Evolutionary conservation across 768 basidiomycete species (phyloP).

Genomic region (Suillus subaureus): DNA sequence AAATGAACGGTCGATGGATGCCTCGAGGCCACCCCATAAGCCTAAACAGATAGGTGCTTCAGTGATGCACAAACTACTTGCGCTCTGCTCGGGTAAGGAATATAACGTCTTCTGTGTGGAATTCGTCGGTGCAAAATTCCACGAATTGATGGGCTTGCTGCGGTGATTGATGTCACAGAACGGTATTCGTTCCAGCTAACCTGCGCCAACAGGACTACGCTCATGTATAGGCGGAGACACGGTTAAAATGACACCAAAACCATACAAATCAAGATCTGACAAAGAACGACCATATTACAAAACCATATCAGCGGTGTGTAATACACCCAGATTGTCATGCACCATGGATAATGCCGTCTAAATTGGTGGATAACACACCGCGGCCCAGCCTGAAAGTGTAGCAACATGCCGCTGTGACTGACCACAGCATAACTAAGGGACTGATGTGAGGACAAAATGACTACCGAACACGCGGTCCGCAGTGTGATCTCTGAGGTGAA

Average conservation of each 20-base stretch:
- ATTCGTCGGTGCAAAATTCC: not conserved
- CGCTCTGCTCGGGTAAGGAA: not conserved
- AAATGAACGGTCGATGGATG: not conserved
- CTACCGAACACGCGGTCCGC: no score
- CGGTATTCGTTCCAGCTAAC: not conserved
- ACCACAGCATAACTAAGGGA: no score
- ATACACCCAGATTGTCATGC: not conserved
- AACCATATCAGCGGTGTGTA: slow-evolving; percentile 1
- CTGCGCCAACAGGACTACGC: no score
- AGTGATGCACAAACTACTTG: not conserved
- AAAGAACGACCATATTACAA: not conserved
- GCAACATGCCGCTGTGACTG: no score
- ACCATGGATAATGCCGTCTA: not conserved
- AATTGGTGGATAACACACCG: not conserved
- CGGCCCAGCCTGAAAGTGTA: no score
- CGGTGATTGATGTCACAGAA: slow-evolving; percentile 1
- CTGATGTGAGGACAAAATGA: no score
- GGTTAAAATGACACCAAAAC: not conserved
- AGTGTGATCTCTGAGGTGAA: no score
- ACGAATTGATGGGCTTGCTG: not conserved
- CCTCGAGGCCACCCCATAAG: slow-evolving; percentile 9
- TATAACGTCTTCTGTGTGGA: not conserved
- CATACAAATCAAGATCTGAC: slow-evolving; percentile 3
- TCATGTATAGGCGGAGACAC: not conserved
- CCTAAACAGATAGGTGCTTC: not conserved